Evolutionary conservation across 306 rosid genomes (phyloP).

Genomic region (Albizia julibrissin): DNA sequence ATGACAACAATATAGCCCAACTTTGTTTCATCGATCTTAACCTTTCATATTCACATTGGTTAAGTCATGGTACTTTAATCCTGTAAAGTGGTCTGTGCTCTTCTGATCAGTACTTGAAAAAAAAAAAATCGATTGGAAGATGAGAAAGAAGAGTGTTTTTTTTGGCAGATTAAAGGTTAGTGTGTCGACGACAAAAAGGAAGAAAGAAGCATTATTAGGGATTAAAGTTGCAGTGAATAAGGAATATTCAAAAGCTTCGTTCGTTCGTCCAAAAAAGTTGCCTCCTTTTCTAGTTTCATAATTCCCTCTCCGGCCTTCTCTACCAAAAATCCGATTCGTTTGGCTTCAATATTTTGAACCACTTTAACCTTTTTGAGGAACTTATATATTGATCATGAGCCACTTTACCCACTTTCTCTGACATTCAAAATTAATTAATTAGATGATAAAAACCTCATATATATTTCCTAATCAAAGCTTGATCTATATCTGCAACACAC

Average conservation of each 20-base stretch:
- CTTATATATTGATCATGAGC: not conserved
- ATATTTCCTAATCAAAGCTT: slow-evolving; percentile 1
- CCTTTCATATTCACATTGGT: not conserved
- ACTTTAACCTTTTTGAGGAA: not conserved
- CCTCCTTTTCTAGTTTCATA: slow-evolving; percentile 10
- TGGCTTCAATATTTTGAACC: not conserved
- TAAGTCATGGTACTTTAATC: slow-evolving; percentile 37
- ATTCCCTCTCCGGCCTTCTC: not conserved
- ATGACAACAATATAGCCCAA: not conserved
- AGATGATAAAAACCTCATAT: not conserved
- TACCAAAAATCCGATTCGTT: not conserved
- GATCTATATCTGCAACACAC: not conserved
- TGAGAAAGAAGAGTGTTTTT: not conserved
- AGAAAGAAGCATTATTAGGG: not conserved
- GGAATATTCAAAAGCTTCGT: slow-evolving; percentile 36
- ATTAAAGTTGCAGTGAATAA: not conserved
- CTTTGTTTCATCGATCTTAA: slow-evolving; percentile 19
- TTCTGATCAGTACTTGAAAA: not conserved
- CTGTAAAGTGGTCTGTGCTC: slow-evolving; percentile 32
- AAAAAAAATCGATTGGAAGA: not conserved
- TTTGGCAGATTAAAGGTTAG: not conserved
- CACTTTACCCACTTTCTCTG: not conserved
- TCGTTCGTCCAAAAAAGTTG: slow-evolving; percentile 28
- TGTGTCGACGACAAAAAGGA: slow-evolving; percentile 1
- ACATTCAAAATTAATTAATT: not conserved